These are phyloP conservation scores for Vishniacozyma victoriae DNA, from an alignment of 768 basidiomycete species.

Conservation along the genomic window DNA sequence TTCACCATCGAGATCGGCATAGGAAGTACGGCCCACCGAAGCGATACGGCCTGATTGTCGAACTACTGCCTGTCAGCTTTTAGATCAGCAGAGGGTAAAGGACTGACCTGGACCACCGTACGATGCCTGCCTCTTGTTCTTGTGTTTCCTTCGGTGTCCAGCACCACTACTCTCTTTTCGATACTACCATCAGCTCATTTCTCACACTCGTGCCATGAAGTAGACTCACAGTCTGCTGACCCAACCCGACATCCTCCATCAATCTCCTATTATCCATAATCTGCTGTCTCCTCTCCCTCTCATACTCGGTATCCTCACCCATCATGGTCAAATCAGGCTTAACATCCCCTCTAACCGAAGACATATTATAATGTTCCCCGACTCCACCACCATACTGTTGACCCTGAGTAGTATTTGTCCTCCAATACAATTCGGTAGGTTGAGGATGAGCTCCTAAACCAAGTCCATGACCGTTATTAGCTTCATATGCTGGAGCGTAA, in stretches of 20 bases:
- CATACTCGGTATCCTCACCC: slow-evolving; percentile 37
- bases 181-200: not conserved
- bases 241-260: slow-evolving; percentile 39
- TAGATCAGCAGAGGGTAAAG: slow-evolving; percentile 1
- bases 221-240: slow-evolving; percentile 17
- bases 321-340: slow-evolving; percentile 15
- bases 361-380: slow-evolving; percentile 22
- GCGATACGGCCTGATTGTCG: slow-evolving; percentile 41
- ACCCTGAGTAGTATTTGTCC: not conserved
- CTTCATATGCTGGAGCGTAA: slow-evolving; percentile 9
- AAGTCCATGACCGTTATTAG: slow-evolving; percentile 1
- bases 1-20: slow-evolving; percentile 37
- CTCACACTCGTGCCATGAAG: not conserved
- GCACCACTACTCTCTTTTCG: not conserved
- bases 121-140: slow-evolving; percentile 13
- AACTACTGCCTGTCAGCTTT: too few relatives aligned
- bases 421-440: slow-evolving; percentile 18
- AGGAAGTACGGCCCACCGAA: slow-evolving; percentile 41
- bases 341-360: slow-evolving; percentile 19
- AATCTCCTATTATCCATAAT: slow-evolving; percentile 40
- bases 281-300: slow-evolving; percentile 35
- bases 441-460: slow-evolving; percentile 26
- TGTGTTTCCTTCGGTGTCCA: not conserved
- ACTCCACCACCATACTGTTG: slow-evolving; percentile 3
- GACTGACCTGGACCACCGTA: slow-evolving; percentile 20